These are phyloP conservation scores for Apiospora pterosperma DNA, from an alignment of 2,329 filamentous ascomycete genomes.

Conservation along the genomic window DNA sequence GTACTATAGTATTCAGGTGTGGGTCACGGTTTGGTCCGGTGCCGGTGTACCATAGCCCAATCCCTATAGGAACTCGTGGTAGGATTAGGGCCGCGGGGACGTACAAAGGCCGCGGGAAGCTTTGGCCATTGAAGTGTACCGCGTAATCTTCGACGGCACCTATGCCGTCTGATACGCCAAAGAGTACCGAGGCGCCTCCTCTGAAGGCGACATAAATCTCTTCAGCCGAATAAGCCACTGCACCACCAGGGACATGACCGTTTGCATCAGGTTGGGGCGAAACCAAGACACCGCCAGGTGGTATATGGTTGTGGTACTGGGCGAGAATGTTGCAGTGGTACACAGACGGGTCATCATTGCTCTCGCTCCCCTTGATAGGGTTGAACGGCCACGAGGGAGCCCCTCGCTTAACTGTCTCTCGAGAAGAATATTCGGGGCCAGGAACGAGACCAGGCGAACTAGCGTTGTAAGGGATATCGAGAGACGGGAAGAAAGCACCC, in stretches of 20 bases:
- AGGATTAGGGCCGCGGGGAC: no score
- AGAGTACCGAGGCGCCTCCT: no score
- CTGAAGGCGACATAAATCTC: neutral
- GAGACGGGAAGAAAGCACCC: neutral
- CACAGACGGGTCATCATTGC: neutral
- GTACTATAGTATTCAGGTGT: no score
- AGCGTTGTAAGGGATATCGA: neutral
- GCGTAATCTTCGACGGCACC: no score
- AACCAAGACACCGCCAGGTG: rapidly evolving
- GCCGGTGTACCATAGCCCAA: no score
- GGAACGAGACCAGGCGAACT: neutral
- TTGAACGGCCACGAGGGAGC: neutral
- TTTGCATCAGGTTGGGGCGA: neutral
- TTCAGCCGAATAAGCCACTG: neutral
- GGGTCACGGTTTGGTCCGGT: no score
- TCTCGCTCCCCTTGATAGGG: no score
- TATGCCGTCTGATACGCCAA: no score
- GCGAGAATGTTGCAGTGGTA: neutral
- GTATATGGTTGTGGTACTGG: neutral
- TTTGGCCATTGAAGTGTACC: no score
- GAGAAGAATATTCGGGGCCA: neutral
- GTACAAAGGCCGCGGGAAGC: no score
- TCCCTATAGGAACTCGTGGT: no score
- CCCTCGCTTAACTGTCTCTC: neutral
- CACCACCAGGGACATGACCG: neutral